phyloP scores from a whole-genome alignment of 345 rosid species.

The Cardamine resedifolia region DNA sequence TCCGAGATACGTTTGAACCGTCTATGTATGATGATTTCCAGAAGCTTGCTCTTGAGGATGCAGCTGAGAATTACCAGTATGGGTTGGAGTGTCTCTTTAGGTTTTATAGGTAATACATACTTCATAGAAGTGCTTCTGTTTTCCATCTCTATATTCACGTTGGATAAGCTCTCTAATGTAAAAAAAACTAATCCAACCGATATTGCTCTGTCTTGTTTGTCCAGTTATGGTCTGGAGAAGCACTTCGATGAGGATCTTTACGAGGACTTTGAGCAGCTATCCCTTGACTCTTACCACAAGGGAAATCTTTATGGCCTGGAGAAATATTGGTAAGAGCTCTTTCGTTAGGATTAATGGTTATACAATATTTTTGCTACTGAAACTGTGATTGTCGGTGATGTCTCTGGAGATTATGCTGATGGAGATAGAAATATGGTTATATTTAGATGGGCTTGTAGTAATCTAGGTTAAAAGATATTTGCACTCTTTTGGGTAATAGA shows the following conservation, averaged over 20 bases:
- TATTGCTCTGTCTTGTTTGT: constrained; percentile 17
- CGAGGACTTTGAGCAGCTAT: constrained; percentile 78
- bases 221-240: constrained; percentile 95
- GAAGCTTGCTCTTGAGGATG: constrained; percentile 86
- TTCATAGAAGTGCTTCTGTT: not conserved
- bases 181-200: not conserved
- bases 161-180: not conserved
- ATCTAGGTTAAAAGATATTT: not conserved
- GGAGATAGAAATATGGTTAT: not conserved
- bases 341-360: not conserved
- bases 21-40: constrained; percentile 88
- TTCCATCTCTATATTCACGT: not conserved
- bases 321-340: constrained; percentile 73
- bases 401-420: not conserved
- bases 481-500: not conserved
- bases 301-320: constrained; percentile 93
- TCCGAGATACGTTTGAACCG: constrained; percentile 69
- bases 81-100: constrained; percentile 97
- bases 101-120: constrained; percentile 74
- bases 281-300: constrained; percentile 74
- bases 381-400: constrained; percentile 5
- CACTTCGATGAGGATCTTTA: constrained; percentile 70
- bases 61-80: constrained; percentile 74
- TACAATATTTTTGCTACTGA: not conserved
- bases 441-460: not conserved